phyloP scores from a whole-genome alignment of 495 filamentous ascomycete genomes.

The Pyronema domesticum region DNA sequence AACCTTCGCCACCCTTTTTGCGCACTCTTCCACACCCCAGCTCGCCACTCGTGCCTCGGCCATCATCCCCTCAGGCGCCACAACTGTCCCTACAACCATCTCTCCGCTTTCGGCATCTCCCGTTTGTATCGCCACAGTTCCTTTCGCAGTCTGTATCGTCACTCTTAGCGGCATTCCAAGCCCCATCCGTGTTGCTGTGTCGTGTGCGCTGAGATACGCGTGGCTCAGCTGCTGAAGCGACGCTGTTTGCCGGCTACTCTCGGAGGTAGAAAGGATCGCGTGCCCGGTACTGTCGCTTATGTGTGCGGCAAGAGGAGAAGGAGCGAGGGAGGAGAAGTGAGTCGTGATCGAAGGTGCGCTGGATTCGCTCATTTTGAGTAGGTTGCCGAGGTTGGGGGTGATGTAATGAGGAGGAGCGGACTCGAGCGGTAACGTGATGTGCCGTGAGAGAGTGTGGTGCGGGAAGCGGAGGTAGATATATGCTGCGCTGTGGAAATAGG shows the following conservation, averaged over 20 bases:
- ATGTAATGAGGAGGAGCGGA: no score
- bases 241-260: neutral
- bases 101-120: conserved; percentile 8
- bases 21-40: conserved; percentile 24
- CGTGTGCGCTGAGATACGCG: conserved; percentile 21
- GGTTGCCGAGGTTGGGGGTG: no score
- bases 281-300: conserved; percentile 20
- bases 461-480: no score
- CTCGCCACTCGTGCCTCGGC: conserved; percentile 22
- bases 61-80: conserved; percentile 17
- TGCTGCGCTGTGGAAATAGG: no score
- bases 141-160: conserved; percentile 13
- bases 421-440: no score
- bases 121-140: conserved; percentile 22
- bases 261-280: conserved; percentile 17
- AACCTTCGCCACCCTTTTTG: conserved; percentile 6
- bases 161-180: conserved; percentile 20
- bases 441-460: no score
- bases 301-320: conserved; percentile 16
- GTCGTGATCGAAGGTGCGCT: conserved; percentile 9
- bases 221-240: conserved; percentile 14
- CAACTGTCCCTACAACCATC: conserved; percentile 22
- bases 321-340: conserved; percentile 16
- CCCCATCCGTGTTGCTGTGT: conserved; percentile 22
- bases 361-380: neutral